These are phyloP conservation scores for Tritrichomonas foetus DNA, from an alignment of 208 protist genomes.

Conservation along the genomic window DNA sequence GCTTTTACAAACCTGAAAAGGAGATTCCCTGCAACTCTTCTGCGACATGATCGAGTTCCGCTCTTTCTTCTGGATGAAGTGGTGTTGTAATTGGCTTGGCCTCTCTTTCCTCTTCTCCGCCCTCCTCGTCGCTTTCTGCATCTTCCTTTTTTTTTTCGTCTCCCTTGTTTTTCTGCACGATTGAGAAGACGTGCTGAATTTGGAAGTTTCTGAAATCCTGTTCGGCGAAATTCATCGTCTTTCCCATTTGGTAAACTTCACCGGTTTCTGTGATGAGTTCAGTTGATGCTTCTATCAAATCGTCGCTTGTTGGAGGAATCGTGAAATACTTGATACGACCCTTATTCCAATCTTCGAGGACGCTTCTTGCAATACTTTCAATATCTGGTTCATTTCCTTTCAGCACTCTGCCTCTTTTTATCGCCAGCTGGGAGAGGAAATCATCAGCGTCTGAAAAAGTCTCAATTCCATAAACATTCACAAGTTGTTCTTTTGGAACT, in stretches of 20 bases:
- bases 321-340: slow-evolving; percentile 53
- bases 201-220: slow-evolving; percentile 32
- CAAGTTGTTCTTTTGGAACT: slow-evolving; percentile 45
- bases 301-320: slow-evolving; percentile 18
- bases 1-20: not conserved
- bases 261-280: not conserved
- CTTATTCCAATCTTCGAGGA: slow-evolving; percentile 53
- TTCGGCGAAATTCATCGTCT: not conserved
- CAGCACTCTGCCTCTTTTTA: slow-evolving; percentile 45
- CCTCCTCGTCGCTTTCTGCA: not conserved
- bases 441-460: slow-evolving; percentile 42
- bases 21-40: not conserved
- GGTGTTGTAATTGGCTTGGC: not conserved
- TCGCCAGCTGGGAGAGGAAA: slow-evolving; percentile 40
- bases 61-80: not conserved
- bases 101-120: not conserved
- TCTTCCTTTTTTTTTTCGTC: not conserved
- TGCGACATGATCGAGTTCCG: not conserved
- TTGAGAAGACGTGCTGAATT: slow-evolving; percentile 16
- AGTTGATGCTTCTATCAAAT: not conserved
- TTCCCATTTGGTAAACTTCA: not conserved
- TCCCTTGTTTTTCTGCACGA: not conserved
- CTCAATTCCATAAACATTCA: slow-evolving; percentile 44
- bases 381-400: slow-evolving; percentile 54
- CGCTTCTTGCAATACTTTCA: slow-evolving; percentile 42